Conservation (phyloP, 2,329 filamentous ascomycete genomes). For the Pochonia chlamydosporia region DNA sequence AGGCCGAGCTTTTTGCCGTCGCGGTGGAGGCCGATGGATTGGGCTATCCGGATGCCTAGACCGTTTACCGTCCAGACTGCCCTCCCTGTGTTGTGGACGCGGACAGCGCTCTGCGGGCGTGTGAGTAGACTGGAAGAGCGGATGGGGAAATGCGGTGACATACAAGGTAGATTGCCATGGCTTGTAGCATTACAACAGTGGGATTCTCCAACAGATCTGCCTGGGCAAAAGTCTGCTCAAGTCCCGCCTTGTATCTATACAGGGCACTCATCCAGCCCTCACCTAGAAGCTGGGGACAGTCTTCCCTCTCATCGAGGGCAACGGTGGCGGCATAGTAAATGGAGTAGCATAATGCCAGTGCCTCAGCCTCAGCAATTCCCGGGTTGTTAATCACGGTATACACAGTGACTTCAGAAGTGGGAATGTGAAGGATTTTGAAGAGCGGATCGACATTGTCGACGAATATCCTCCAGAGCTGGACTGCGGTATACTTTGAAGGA, state of each 20-base stretch:
- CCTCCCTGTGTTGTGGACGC: conserved; percentile 26
- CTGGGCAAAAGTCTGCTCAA: conserved; percentile 33
- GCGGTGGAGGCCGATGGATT: conserved; percentile 48
- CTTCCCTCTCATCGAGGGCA: conserved; percentile 33
- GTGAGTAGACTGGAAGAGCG: neutral
- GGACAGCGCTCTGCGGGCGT: conserved; percentile 12
- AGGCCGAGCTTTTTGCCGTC: conserved; percentile 41
- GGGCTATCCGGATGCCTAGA: conserved; percentile 38
- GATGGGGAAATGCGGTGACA: neutral
- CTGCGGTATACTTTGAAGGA: conserved; percentile 19
- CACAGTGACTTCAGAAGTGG: conserved; percentile 24
- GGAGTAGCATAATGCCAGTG: conserved; percentile 34
- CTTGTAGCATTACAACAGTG: conserved; percentile 28
- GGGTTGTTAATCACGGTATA: conserved; percentile 27
- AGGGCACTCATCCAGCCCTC: conserved; percentile 19
- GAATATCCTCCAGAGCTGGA: conserved; percentile 25
- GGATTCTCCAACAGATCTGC: conserved; percentile 34
- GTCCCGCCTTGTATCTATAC: conserved; percentile 22
- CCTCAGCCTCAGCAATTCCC: conserved; percentile 16
- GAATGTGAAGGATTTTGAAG: conserved; percentile 22
- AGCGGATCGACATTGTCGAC: conserved; percentile 21
- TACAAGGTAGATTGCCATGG: conserved; percentile 32
- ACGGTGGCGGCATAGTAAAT: conserved; percentile 44
- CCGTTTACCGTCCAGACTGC: conserved; percentile 36
- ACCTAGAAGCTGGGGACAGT: conserved; percentile 15